phyloP scores from a whole-genome alignment of 306 rosid genomes.

The Delonix regia region DNA sequence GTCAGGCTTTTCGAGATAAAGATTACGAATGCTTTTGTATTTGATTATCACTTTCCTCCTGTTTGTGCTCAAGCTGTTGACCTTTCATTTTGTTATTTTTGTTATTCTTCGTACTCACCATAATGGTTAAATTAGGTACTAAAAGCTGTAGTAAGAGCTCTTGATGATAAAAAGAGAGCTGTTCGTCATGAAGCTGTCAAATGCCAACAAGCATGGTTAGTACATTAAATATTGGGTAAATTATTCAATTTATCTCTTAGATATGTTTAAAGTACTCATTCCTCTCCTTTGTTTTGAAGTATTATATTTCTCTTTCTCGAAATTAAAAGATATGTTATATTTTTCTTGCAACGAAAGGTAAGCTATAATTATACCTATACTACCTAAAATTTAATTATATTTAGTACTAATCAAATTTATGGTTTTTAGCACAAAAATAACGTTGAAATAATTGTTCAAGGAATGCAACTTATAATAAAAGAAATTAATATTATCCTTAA shows the following conservation, averaged over 20 bases:
- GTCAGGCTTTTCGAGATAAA: neutral
- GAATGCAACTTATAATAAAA: too few relatives aligned
- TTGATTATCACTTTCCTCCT: conserved; percentile 17
- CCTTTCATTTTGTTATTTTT: neutral
- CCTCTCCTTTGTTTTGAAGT: neutral
- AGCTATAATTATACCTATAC: neutral
- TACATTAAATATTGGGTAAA: neutral
- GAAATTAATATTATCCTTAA: too few relatives aligned
- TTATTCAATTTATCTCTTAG: neutral
- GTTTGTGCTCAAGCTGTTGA: neutral
- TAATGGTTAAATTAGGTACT: conserved; percentile 61
- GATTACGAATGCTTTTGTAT: neutral
- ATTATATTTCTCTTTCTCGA: neutral
- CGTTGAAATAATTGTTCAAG: too few relatives aligned
- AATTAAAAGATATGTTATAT: neutral
- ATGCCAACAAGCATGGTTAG: conserved; percentile 89
- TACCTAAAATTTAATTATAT: too few relatives aligned
- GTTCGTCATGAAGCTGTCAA: conserved; percentile 90
- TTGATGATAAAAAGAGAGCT: conserved; percentile 74
- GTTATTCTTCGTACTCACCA: neutral
- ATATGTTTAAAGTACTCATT: neutral
- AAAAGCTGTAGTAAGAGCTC: conserved; percentile 56
- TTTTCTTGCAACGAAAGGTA: neutral
- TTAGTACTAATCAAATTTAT: too few relatives aligned
- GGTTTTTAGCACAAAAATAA: too few relatives aligned